Percentiles rank a stretch among this genome's conserved stretches.
Conservation (phyloP, 148 eudicot genomes). For the Diospyros lotus region DNA sequence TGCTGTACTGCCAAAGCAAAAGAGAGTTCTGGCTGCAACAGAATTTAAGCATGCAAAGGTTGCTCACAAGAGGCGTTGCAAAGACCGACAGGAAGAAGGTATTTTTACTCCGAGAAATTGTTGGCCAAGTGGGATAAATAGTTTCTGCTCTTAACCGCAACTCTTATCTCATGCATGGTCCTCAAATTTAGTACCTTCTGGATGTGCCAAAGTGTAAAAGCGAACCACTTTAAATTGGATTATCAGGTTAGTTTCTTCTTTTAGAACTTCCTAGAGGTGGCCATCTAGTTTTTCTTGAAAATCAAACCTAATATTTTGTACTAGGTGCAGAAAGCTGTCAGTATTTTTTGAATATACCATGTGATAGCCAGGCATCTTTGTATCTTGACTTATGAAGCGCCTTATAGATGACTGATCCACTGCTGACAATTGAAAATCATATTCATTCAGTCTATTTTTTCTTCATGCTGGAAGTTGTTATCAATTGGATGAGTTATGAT, state of each 20-base stretch:
- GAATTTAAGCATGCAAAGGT: slow-evolving; percentile 80
- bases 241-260: background rate
- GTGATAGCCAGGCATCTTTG: background rate
- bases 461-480: background rate
- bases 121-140: background rate
- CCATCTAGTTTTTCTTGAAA: background rate
- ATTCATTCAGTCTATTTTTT: background rate
- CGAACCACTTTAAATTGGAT: slow-evolving; percentile 5
- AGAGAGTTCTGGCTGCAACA: slow-evolving; percentile 48
- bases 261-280: background rate
- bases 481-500: background rate
- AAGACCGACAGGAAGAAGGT: slow-evolving; percentile 54
- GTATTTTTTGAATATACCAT: background rate
- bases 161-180: background rate
- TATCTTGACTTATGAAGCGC: background rate
- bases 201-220: background rate
- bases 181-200: background rate
- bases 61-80: slow-evolving; percentile 59
- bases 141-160: background rate
- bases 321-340: background rate
- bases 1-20: slow-evolving; percentile 78
- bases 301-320: background rate
- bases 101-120: slow-evolving; percentile 3
- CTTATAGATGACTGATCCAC: background rate
- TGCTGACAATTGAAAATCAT: background rate